Evolutionary conservation across 345 rosid genomes (phyloP).

Genomic region (Camelina neglecta): DNA sequence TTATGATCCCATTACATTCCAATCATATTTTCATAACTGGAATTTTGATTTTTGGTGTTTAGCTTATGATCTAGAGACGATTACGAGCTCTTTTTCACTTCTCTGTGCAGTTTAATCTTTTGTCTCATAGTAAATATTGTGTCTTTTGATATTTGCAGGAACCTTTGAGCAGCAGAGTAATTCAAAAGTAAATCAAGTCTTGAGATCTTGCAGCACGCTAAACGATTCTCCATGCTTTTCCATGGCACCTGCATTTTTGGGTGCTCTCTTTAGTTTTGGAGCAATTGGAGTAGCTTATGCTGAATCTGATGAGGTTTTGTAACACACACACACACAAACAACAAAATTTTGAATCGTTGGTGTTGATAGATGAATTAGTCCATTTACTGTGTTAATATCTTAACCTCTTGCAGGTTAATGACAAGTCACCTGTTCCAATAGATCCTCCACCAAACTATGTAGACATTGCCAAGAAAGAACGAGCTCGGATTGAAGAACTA

Average conservation of each 20-base stretch:
- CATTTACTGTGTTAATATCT: conserved; percentile 5
- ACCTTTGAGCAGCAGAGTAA: conserved; percentile 36
- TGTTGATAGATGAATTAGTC: conserved; percentile 12
- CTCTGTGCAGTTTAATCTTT: not conserved
- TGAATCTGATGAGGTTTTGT: conserved; percentile 66
- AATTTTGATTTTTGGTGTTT: not conserved
- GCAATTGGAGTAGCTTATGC: conserved; percentile 63
- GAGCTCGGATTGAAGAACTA: conserved; percentile 62
- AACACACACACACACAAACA: not conserved
- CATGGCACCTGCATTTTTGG: conserved; percentile 54
- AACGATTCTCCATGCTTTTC: conserved; percentile 35
- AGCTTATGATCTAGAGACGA: not conserved
- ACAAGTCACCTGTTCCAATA: conserved; percentile 49
- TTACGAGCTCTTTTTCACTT: not conserved
- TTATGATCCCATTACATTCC: not conserved
- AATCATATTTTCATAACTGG: not conserved
- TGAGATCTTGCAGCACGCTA: conserved; percentile 36
- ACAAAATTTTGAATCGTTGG: not conserved
- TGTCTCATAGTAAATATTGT: not conserved
- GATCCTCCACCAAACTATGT: conserved; percentile 57
- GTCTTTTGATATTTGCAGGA: conserved; percentile 45
- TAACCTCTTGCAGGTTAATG: conserved; percentile 47
- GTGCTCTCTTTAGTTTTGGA: conserved; percentile 64
- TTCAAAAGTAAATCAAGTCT: conserved; percentile 19
- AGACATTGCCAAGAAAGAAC: conserved; percentile 73